Base-by-base conservation (phyloP, 2,329 filamentous ascomycete genomes). In the Achaetomium macrosporum region DNA sequence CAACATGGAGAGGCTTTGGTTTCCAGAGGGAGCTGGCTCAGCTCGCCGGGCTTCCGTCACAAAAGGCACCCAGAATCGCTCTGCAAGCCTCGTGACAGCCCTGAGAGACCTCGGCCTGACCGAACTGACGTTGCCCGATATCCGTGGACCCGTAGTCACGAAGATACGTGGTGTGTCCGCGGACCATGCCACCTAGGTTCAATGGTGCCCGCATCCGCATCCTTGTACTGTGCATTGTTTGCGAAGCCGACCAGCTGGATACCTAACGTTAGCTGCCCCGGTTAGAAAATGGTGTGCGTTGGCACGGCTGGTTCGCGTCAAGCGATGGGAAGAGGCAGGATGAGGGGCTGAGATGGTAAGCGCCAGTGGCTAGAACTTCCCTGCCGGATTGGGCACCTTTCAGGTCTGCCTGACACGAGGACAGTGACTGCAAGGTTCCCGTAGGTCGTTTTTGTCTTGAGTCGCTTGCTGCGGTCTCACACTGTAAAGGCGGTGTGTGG, bases 381-480 rank as follows among this genome's bases (percentile, higher is more conserved):
- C 47, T 50, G 51, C 47, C 30, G 51, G 50, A 57, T 61, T 61
- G 56, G 59, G 57, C 50, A 51, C 33, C 49, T 49, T n/a, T 25
- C 25, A 25, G 25, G 25, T 54, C 55, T 57, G 52, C 49, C 59
- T 54, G 48, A 53, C 47, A 25, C 47, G 42, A 31, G 46, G 43
- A 50, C 47, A 49, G 45, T 47, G 46, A 50, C 50, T 54, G 54
- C 40, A 45, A 40, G 19, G n/a, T n/a, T n/a, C n/a, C n/a, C n/a
- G n/a, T n/a, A n/a, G n/a, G n/a, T n/a, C n/a, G n/a, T n/a, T n/a
- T 33, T n/a, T 35, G 37, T 36, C 50, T 35, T n/a, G n/a, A 8
- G 35, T 15, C 3, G 13, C 15, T 8, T 36, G 17, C 33, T 42
- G 43, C 44, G 20, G 7, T 30, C 31, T 54, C 51, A 50, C 58